A percentile compares a stretch with the other conserved stretches of the same genome.
Conservation (phyloP, 1,284 basidiomycete species). For the Crepidotus sp. region DNA sequence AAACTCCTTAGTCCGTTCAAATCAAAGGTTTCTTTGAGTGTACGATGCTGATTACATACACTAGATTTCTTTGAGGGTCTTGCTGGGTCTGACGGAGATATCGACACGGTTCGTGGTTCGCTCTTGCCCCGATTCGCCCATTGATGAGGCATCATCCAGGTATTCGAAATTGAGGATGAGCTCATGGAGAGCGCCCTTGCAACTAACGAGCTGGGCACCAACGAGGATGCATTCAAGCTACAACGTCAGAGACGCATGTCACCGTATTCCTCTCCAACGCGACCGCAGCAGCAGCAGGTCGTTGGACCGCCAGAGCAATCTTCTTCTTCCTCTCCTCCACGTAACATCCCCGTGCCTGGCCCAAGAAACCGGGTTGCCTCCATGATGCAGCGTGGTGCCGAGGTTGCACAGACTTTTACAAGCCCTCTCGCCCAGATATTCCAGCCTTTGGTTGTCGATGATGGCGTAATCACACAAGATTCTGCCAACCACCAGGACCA, state of each 20-base stretch:
- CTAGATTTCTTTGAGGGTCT: conserved; percentile 75
- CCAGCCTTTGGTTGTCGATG: conserved; percentile 53
- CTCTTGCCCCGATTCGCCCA: not conserved
- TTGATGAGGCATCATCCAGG: conserved; percentile 30
- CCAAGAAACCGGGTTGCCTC: conserved; percentile 35
- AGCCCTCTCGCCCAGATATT: conserved; percentile 70
- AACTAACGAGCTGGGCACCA: conserved; percentile 27
- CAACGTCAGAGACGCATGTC: conserved; percentile 14
- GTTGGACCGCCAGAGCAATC: conserved; percentile 15
- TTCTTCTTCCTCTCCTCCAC: conserved; percentile 23
- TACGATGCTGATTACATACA: conserved; percentile 11
- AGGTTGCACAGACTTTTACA: conserved; percentile 34
- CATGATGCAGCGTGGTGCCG: conserved; percentile 33
- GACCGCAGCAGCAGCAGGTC: conserved; percentile 15
- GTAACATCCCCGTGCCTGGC: conserved; percentile 20
- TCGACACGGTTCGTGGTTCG: conserved; percentile 49
- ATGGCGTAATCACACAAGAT: conserved; percentile 31
- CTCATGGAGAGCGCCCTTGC: conserved; percentile 52
- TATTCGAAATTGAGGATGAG: conserved; percentile 79
- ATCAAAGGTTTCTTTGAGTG: not conserved
- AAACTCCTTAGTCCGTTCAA: conserved; percentile 58
- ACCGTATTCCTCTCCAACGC: conserved; percentile 20
- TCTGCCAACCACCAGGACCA: conserved; percentile 16
- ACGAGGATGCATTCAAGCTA: conserved; percentile 23
- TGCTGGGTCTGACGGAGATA: conserved; percentile 65